Percentiles rank a stretch among this genome's conserved stretches.
phyloP scores from a whole-genome alignment of 345 rosid species.

The Brassica incana region DNA sequence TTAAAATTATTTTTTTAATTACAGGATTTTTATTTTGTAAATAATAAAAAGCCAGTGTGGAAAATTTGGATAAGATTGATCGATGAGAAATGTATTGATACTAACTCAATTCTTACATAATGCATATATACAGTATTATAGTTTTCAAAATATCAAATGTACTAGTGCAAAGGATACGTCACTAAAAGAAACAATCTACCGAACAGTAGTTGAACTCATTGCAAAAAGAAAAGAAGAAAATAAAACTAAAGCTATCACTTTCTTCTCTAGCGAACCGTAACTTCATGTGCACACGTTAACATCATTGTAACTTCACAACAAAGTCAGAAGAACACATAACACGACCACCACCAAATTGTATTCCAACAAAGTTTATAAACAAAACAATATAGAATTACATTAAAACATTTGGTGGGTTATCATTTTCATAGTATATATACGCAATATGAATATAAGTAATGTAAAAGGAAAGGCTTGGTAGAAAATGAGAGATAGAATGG shows the following conservation, averaged over 20 bases:
- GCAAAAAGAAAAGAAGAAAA: not conserved
- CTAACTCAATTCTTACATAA: not conserved
- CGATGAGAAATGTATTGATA: not conserved
- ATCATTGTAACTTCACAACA: constrained; percentile 43
- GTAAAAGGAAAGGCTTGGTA: constrained; percentile 36
- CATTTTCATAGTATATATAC: constrained; percentile 15
- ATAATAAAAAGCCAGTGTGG: not conserved
- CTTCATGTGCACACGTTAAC: constrained; percentile 37
- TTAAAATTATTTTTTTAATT: not conserved
- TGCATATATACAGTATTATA: not conserved
- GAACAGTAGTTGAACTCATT: constrained; percentile 35
- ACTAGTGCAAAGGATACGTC: constrained; percentile 19
- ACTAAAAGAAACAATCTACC: constrained; percentile 34
- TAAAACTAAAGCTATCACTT: constrained; percentile 26
- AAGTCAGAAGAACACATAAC: constrained; percentile 30
- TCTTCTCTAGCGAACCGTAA: constrained; percentile 29
- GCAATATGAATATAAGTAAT: constrained; percentile 11
- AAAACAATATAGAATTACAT: not conserved
- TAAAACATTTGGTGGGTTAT: constrained; percentile 37
- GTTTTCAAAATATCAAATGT: not conserved
- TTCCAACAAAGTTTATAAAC: constrained; percentile 30
- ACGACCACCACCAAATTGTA: constrained; percentile 36
- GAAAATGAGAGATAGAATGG: constrained; percentile 76
- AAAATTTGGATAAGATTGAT: not conserved
- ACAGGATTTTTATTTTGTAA: not conserved